phyloP scores from a whole-genome alignment of 108 stramenopile species.

The Skeletonema menzelii region DNA sequence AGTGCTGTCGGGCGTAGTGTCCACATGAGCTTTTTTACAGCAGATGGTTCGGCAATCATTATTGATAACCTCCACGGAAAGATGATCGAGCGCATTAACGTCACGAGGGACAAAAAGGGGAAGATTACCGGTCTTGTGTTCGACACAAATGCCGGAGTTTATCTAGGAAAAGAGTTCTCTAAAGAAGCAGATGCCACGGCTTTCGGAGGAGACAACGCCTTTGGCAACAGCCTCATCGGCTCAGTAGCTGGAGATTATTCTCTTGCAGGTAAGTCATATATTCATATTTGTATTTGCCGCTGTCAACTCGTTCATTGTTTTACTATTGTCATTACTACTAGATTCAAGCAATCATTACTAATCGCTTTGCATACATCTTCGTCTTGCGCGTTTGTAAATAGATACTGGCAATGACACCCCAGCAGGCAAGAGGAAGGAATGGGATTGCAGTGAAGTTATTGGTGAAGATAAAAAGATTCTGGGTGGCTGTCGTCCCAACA shows the following conservation, averaged over 20 bases:
- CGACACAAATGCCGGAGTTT: slow-evolving; percentile 8
- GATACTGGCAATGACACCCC: slow-evolving; percentile 31
- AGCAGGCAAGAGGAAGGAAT: slow-evolving; percentile 26
- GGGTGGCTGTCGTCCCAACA: slow-evolving; percentile 23
- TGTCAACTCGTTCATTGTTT: background rate
- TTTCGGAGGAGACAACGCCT: slow-evolving; percentile 30
- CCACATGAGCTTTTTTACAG: slow-evolving; percentile 41
- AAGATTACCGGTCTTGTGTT: slow-evolving; percentile 19
- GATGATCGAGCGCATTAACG: slow-evolving; percentile 37
- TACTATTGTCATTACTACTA: background rate
- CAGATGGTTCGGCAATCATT: slow-evolving; percentile 23
- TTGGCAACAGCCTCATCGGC: slow-evolving; percentile 23
- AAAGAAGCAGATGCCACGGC: slow-evolving; percentile 15
- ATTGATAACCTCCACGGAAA: slow-evolving; percentile 37
- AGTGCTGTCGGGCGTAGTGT: background rate
- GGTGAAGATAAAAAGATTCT: background rate
- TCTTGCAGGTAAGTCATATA: background rate
- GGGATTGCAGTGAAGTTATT: slow-evolving; percentile 8
- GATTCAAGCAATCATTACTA: background rate
- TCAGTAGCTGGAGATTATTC: slow-evolving; percentile 18
- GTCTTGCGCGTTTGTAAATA: background rate
- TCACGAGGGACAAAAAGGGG: slow-evolving; percentile 13
- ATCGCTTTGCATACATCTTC: background rate
- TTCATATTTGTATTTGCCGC: no score
- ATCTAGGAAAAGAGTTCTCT: slow-evolving; percentile 17